Conservation (phyloP, 2,329 filamentous ascomycete genomes). For the Botrytis pseudocinerea region DNA sequence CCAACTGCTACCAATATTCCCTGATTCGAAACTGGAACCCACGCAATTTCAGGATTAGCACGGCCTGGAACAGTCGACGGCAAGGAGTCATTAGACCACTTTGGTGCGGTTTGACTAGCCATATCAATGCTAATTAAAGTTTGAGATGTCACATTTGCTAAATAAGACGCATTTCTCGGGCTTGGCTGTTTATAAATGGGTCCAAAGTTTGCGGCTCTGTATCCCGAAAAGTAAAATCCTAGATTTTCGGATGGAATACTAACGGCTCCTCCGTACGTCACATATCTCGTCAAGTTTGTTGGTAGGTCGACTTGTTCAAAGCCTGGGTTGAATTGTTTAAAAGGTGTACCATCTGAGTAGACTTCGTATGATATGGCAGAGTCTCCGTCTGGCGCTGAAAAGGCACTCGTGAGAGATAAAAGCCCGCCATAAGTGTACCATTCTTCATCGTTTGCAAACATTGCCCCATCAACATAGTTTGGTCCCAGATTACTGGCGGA, state of each 20-base stretch:
- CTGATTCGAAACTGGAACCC: slow-evolving; percentile 74
- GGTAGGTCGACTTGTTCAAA: slow-evolving; percentile 41
- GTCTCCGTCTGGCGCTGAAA: slow-evolving; percentile 46
- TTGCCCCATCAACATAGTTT: slow-evolving; percentile 60
- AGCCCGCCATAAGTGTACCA: slow-evolving; percentile 67
- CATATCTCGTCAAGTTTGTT: slow-evolving; percentile 55
- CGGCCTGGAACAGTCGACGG: slow-evolving; percentile 53
- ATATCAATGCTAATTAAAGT: slow-evolving; percentile 64
- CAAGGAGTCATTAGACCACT: slow-evolving; percentile 60
- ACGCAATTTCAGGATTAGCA: slow-evolving; percentile 65
- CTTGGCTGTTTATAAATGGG: slow-evolving; percentile 46
- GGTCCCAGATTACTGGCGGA: slow-evolving; percentile 54
- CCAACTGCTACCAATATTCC: slow-evolving; percentile 78
- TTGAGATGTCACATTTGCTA: slow-evolving; percentile 48
- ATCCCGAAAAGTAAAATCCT: slow-evolving; percentile 70
- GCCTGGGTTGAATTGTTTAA: background rate
- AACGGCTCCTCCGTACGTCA: slow-evolving; percentile 63
- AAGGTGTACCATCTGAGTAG: slow-evolving; percentile 53
- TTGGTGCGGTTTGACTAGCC: slow-evolving; percentile 49
- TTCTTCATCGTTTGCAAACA: slow-evolving; percentile 64
- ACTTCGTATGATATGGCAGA: slow-evolving; percentile 53
- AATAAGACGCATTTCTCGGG: slow-evolving; percentile 28
- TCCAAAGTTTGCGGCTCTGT: slow-evolving; percentile 53
- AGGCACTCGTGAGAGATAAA: slow-evolving; percentile 42
- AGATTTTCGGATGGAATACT: slow-evolving; percentile 69